Conservation (phyloP, 2,329 filamentous ascomycete species). For the Colletotrichum sp. region DNA sequence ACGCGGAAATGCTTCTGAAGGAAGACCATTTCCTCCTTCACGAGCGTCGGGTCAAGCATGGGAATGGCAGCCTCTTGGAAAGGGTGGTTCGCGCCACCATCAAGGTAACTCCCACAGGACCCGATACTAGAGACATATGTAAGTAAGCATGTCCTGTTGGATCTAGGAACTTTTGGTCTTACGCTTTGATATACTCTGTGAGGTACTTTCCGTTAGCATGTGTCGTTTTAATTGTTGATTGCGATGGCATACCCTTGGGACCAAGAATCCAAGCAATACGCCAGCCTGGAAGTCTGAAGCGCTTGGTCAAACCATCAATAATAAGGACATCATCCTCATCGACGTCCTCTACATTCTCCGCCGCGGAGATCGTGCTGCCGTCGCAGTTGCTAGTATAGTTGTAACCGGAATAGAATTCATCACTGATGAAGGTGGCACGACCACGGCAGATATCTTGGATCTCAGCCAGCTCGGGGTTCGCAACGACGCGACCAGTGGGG, state of each 20-base stretch:
- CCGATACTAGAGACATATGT: slow-evolving; percentile 61
- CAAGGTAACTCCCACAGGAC: slow-evolving; percentile 90
- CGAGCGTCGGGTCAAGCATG: slow-evolving; percentile 88
- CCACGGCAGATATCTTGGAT: slow-evolving; percentile 94
- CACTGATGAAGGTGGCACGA: slow-evolving; percentile 88
- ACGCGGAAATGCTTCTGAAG: slow-evolving; percentile 85
- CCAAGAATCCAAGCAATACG: slow-evolving; percentile 96
- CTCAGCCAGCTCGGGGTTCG: slow-evolving; percentile 82
- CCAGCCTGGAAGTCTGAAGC: slow-evolving; percentile 95
- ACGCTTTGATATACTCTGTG: slow-evolving; percentile 85
- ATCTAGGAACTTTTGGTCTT: slow-evolving; percentile 27
- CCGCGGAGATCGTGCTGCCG: slow-evolving; percentile 85
- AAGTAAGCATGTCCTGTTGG: not conserved
- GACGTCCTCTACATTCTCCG: slow-evolving; percentile 89
- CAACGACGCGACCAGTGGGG: slow-evolving; percentile 87
- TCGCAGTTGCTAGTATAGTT: slow-evolving; percentile 95
- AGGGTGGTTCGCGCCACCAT: slow-evolving; percentile 91
- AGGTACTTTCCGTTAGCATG: not conserved
- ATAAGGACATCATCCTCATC: slow-evolving; percentile 91
- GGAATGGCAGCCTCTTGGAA: slow-evolving; percentile 93
- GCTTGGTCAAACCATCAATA: slow-evolving; percentile 95
- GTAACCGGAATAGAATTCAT: slow-evolving; percentile 97
- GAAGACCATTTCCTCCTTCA: slow-evolving; percentile 85
- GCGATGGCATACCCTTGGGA: slow-evolving; percentile 65
- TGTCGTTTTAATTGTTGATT: not conserved